These are phyloP conservation scores for Ogataea pignaliae DNA, from an alignment of 805 yeast species.

Conservation along the genomic window DNA sequence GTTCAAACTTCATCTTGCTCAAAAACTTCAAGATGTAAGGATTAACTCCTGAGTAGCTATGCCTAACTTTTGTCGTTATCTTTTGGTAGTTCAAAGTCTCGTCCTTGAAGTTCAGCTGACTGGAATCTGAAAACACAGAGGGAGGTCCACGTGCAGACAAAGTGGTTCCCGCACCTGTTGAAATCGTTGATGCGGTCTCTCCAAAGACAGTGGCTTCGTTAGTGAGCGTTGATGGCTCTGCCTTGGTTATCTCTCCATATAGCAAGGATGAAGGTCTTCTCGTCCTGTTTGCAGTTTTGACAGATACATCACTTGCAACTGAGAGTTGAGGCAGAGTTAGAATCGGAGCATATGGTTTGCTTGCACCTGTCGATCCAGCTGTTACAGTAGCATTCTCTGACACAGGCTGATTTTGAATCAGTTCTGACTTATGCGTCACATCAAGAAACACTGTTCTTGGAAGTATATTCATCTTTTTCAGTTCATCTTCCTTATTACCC, in stretches of 20 bases:
- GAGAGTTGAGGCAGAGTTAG: constrained; percentile 8
- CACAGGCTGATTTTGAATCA: constrained; percentile 2
- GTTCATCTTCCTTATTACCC: constrained; percentile 15
- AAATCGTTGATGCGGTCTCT: constrained; percentile 12
- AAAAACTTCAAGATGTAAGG: constrained; percentile 58
- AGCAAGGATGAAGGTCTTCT: constrained; percentile 12
- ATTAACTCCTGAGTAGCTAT: constrained; percentile 66
- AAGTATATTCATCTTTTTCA: constrained; percentile 33
- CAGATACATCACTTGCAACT: constrained; percentile 1
- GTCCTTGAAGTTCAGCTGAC: constrained; percentile 20
- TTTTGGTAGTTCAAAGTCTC: constrained; percentile 23
- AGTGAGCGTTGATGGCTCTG: constrained; percentile 17
- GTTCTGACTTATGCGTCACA: constrained; percentile 26
- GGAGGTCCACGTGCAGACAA: constrained; percentile 8
- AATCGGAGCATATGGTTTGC: constrained; percentile 4
- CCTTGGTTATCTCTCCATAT: constrained; percentile 16
- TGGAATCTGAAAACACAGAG: constrained; percentile 16
- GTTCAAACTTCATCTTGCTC: constrained; percentile 47
- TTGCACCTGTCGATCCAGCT: background rate
- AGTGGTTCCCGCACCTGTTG: background rate
- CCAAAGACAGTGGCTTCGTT: constrained; percentile 22
- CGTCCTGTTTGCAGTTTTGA: constrained; percentile 1
- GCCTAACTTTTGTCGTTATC: constrained; percentile 28
- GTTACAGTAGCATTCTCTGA: background rate
- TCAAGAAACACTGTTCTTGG: constrained; percentile 54